Conservation (phyloP, 257 asterid genomes). For the Penstemon davidsonii region DNA sequence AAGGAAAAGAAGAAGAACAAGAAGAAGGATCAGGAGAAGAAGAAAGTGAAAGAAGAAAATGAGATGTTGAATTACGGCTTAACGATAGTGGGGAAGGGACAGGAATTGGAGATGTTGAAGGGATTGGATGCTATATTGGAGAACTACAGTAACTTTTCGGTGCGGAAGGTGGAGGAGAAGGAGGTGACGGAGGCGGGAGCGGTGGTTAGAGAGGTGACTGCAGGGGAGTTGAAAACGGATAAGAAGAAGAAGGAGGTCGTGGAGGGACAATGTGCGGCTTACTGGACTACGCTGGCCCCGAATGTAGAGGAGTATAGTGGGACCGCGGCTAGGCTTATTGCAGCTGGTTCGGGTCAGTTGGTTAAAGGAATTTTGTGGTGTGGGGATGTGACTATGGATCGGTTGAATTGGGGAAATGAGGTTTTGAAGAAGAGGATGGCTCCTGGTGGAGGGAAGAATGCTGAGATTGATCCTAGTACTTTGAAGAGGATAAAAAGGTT, state of each 20-base stretch:
- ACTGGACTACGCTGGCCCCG: constrained; percentile 96
- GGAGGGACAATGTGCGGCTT: constrained; percentile 84
- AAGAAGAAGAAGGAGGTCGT: constrained; percentile 64
- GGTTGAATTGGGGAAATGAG: constrained; percentile 80
- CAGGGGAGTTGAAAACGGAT: constrained; percentile 53
- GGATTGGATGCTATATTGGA: constrained; percentile 64
- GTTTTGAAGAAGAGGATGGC: constrained; percentile 67
- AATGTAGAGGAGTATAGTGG: constrained; percentile 97
- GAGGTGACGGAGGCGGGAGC: constrained; percentile 46
- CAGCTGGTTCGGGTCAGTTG: constrained; percentile 86
- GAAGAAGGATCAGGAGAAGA: constrained; percentile 2
- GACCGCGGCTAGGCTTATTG: constrained; percentile 80
- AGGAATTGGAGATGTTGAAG: constrained; percentile 51
- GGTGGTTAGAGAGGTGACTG: constrained; percentile 50
- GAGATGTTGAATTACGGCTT: constrained; percentile 74
- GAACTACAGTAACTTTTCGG: constrained; percentile 58
- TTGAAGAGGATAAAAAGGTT: constrained; percentile 85
- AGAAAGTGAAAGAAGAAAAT: constrained; percentile 27
- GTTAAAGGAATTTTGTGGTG: constrained; percentile 94
- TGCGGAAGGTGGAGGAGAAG: constrained; percentile 64
- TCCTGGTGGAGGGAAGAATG: constrained; percentile 42
- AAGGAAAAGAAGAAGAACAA: constrained; percentile 21
- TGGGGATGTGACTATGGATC: constrained; percentile 85
- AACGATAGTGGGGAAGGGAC: constrained; percentile 71
- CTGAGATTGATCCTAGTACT: constrained; percentile 71